These are phyloP conservation scores for Dothistroma pini DNA, from an alignment of 2,329 filamentous ascomycete genomes.

Conservation along the genomic window DNA sequence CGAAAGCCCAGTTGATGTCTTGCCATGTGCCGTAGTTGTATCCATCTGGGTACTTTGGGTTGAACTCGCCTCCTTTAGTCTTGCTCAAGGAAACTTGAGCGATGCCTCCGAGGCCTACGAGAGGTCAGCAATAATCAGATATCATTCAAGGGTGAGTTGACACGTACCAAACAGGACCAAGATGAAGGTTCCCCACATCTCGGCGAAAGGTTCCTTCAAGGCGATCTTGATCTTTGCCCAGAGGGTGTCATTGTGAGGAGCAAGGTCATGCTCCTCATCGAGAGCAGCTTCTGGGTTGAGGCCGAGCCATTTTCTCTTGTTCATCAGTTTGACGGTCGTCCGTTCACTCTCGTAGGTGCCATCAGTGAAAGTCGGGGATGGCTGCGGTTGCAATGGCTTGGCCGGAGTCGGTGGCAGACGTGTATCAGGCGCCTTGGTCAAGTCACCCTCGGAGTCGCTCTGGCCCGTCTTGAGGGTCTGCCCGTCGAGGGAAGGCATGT, in stretches of 20 bases:
- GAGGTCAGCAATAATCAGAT: background rate
- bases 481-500: conserved; percentile 6
- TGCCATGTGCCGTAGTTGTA: conserved; percentile 43
- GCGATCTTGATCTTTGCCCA: conserved; percentile 42
- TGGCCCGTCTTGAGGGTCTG: conserved; percentile 1
- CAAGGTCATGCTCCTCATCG: conserved; percentile 39
- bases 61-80: conserved; percentile 13
- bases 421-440: background rate
- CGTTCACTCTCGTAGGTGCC: background rate
- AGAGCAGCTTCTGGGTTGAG: conserved; percentile 43
- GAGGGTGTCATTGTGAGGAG: conserved; percentile 36
- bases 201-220: conserved; percentile 44
- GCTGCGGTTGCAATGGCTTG: background rate
- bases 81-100: conserved; percentile 43
- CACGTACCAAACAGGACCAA: conserved; percentile 40
- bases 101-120: conserved; percentile 40
- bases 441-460: background rate
- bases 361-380: conserved; percentile 8
- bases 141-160: background rate
- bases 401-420: background rate
- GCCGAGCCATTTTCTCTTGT: conserved; percentile 29
- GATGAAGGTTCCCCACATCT: conserved; percentile 44
- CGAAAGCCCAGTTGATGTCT: conserved; percentile 45
- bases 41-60: conserved; percentile 40
- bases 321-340: conserved; percentile 1